These are phyloP conservation scores for Zygosaccharomyces lentus DNA, from an alignment of 805 yeast genomes.

Conservation along the genomic window DNA sequence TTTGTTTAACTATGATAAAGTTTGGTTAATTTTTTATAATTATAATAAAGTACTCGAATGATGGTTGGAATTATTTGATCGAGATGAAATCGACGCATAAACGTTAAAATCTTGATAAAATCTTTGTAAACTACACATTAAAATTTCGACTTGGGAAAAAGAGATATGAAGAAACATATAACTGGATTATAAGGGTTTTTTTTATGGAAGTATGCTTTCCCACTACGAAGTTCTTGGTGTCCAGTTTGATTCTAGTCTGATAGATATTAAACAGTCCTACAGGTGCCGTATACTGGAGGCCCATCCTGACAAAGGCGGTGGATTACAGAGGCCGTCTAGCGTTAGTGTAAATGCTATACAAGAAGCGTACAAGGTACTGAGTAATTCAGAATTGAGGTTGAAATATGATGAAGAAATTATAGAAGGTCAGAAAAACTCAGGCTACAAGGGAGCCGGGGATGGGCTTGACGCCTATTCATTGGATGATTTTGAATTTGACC, in stretches of 20 bases:
- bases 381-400: constrained; percentile 38
- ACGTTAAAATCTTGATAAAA: neutral
- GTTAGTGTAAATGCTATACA: constrained; percentile 47
- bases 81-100: neutral
- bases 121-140: neutral
- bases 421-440: constrained; percentile 32
- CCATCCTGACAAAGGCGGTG: constrained; percentile 72
- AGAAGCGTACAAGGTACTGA: constrained; percentile 58
- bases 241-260: constrained; percentile 34
- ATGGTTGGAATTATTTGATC: neutral
- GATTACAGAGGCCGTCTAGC: constrained; percentile 1
- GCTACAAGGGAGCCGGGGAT: constrained; percentile 46
- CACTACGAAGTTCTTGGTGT: constrained; percentile 61
- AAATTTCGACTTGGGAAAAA: neutral
- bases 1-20: too few species aligned
- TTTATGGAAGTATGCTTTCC: constrained; percentile 17
- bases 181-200: neutral
- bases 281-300: constrained; percentile 49
- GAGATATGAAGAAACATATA: neutral
- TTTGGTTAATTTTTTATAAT: neutral
- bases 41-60: neutral
- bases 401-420: constrained; percentile 51
- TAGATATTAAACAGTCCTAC: constrained; percentile 60
- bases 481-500: constrained; percentile 52
- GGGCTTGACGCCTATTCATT: constrained; percentile 67